These are phyloP conservation scores for Iris pallida DNA, from an alignment of 116 monocot species.

Conservation along the genomic window DNA sequence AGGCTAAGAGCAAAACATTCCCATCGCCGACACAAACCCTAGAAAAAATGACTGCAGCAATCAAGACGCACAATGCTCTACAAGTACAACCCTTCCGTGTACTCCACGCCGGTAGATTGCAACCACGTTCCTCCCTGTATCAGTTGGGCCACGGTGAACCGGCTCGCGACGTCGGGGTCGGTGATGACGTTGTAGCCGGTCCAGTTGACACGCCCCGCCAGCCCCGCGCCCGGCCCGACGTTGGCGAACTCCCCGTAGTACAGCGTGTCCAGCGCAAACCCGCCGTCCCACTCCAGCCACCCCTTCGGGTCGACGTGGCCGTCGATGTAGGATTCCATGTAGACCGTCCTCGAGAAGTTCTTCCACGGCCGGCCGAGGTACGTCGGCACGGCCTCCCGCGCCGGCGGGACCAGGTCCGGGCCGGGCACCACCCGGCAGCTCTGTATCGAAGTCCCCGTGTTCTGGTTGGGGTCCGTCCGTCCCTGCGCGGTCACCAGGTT, in stretches of 20 bases:
- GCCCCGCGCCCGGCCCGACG: slow-evolving; percentile 23
- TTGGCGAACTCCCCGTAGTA: slow-evolving; percentile 38
- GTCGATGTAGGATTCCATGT: slow-evolving; percentile 30
- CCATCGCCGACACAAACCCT: too few relatives aligned
- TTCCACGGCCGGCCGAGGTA: slow-evolving; percentile 54
- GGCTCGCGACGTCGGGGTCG: slow-evolving; percentile 13
- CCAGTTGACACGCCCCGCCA: slow-evolving; percentile 30
- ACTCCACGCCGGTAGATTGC: slow-evolving; percentile 15
- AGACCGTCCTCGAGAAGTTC: slow-evolving; percentile 36
- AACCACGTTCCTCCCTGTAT: slow-evolving; percentile 27
- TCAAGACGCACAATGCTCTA: too few relatives aligned
- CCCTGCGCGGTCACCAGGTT: slow-evolving; percentile 38
- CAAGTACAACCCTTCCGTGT: slow-evolving; percentile 21
- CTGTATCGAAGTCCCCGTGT: slow-evolving; percentile 43
- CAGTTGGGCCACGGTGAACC: slow-evolving; percentile 18
- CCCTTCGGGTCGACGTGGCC: slow-evolving; percentile 19
- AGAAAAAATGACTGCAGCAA: too few relatives aligned
- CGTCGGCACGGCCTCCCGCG: slow-evolving; percentile 4
- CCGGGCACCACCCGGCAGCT: slow-evolving; percentile 18
- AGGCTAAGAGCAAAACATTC: too few relatives aligned
- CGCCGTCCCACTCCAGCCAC: slow-evolving; percentile 35
- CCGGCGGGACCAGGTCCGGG: slow-evolving; percentile 14
- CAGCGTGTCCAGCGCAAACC: slow-evolving; percentile 22
- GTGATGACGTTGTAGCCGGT: slow-evolving; percentile 36
- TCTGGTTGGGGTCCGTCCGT: slow-evolving; percentile 39